Evolutionary conservation across 2,329 filamentous ascomycete species (phyloP), one percentile per base, ranked within the genome.

Genomic region (Hortaea sp.): DNA sequence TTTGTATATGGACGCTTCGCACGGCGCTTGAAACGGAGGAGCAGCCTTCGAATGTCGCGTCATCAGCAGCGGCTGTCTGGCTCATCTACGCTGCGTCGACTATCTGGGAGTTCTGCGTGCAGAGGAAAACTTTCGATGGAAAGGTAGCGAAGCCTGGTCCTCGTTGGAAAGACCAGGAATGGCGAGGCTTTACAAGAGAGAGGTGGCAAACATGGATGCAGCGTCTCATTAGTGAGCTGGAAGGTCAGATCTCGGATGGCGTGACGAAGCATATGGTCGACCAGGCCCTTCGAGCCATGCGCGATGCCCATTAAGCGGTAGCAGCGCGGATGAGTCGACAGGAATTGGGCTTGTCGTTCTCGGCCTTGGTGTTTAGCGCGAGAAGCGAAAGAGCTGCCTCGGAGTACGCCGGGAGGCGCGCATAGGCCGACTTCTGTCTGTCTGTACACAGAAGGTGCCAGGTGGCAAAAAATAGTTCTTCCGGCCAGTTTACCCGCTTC

Each of bases 61-160:
- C 59, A 6, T 49, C 50, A n/a, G 54, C 60, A 2, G 58, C 59
- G 3, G 53, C 57, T 5, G 53, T 59, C 3, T 62, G 60, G 59
- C 53, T 62, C 13, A 53, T 57, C 7, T 57, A 56, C 42, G 60
- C 58, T 29, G 57, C 57, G 1, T 44, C 55, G 2, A 49, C 55
- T 1, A 42, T 63, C 10, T 46, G 45, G 20, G 50, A 46, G 27
- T 50, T 59, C 12, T 57, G 49, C 12, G 43, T 48, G 30, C 34
- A 56, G 6, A 46, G 52, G n/a, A 61, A 57, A 44, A 49, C 50
- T 5, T 63, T 61, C 37, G 57, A 39, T 4, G 32, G 32, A 9
- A 35, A n/a, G 32, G 32, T 9, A 9, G 32, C 32, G 7, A 35
- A 9, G 32, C 50, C 56, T 1, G 59, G 60, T 1, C 49, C 54